phyloP scores from a whole-genome alignment of 257 asterid genomes.

The Cinchona pubescens region DNA sequence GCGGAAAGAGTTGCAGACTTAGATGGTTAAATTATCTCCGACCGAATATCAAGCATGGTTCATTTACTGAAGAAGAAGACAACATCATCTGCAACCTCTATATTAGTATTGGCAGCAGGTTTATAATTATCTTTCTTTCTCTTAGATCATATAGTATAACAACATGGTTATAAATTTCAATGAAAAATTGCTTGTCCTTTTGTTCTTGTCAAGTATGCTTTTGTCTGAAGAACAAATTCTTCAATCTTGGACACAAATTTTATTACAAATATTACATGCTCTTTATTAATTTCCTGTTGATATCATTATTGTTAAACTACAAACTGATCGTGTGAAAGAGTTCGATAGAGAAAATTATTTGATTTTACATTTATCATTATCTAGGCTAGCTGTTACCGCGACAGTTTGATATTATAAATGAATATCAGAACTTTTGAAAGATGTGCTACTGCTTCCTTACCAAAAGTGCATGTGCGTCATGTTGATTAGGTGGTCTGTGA shows the following conservation, averaged over 20 bases:
- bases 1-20: constrained; percentile 94
- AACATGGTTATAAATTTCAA: constrained; percentile 19
- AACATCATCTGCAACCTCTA: constrained; percentile 90
- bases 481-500: constrained; percentile 88
- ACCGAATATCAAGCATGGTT: constrained; percentile 92
- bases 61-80: constrained; percentile 98
- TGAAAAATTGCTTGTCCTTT: constrained; percentile 55
- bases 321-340: too few species aligned
- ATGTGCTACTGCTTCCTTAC: too few species aligned
- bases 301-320: background rate
- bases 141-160: background rate
- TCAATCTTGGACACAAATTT: background rate
- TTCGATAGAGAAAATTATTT: too few species aligned
- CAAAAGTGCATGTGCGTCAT: background rate
- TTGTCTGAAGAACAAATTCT: constrained; percentile 23
- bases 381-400: too few species aligned
- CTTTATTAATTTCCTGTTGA: background rate
- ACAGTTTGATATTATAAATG: too few species aligned
- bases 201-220: constrained; percentile 47
- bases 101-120: constrained; percentile 99
- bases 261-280: background rate
- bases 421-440: too few species aligned
- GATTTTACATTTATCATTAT: too few species aligned
- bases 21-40: constrained; percentile 91
- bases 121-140: constrained; percentile 13